Percentiles rank a stretch among this genome's conserved stretches.
Evolutionary conservation across 306 rosid species (phyloP).

Genomic region (Citrullus colocynthis): DNA sequence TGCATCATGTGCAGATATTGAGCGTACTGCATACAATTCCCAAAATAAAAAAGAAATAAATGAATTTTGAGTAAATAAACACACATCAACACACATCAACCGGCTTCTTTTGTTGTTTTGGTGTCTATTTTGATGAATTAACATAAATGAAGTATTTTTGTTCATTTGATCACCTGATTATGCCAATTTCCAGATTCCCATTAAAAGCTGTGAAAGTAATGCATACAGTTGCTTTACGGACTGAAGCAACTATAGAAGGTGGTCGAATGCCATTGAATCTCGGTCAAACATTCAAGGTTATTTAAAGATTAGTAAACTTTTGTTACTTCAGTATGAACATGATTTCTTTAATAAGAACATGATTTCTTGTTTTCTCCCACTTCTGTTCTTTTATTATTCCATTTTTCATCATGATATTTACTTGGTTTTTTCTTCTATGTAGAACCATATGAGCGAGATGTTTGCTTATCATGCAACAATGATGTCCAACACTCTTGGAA

Average conservation of each 20-base stretch:
- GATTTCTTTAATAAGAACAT: neutral
- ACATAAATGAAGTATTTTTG: neutral
- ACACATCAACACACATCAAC: neutral
- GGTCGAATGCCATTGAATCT: conserved; percentile 75
- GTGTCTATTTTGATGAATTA: neutral
- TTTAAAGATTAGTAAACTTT: neutral
- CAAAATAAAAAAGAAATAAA: neutral
- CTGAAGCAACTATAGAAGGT: conserved; percentile 71
- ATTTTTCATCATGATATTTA: conserved; percentile 2
- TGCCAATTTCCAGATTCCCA: conserved; percentile 47
- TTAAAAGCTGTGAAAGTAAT: conserved; percentile 90
- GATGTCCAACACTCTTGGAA: conserved; percentile 98
- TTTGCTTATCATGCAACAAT: conserved; percentile 98
- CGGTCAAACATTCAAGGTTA: conserved; percentile 91
- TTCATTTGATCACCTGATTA: neutral
- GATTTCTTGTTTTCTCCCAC: neutral
- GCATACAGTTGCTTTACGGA: conserved; percentile 94
- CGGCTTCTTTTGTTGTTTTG: neutral
- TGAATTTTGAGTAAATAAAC: neutral
- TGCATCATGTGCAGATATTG: neutral
- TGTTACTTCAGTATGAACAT: neutral
- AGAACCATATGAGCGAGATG: conserved; percentile 99
- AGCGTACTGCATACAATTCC: neutral
- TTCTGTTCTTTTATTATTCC: neutral
- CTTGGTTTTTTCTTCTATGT: conserved; percentile 11